Conservation (phyloP, 2,329 filamentous ascomycete genomes). For the Podosphaera xanthii region DNA sequence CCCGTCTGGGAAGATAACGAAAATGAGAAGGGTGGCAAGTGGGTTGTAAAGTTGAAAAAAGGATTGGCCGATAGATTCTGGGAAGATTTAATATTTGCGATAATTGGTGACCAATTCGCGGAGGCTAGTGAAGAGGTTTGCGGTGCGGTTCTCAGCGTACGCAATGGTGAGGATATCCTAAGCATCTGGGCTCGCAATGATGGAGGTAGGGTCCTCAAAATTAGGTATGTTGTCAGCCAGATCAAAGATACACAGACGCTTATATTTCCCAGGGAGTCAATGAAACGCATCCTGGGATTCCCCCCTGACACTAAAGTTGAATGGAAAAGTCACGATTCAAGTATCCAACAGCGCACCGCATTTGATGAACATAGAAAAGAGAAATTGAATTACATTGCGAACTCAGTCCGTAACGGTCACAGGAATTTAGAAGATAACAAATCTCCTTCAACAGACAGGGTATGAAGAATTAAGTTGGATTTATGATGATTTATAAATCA, state of each 20-base stretch:
- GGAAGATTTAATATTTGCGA: constrained; percentile 78
- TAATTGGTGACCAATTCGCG: constrained; percentile 82
- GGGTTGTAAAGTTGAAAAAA: constrained; percentile 93
- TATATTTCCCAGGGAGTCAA: constrained; percentile 46
- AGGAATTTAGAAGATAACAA: constrained; percentile 9
- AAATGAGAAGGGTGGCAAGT: constrained; percentile 90
- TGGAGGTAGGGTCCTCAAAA: constrained; percentile 83
- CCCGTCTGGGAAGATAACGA: constrained; percentile 98
- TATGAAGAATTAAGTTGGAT: constrained; percentile 4
- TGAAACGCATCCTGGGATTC: constrained; percentile 73
- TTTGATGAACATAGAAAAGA: constrained; percentile 84
- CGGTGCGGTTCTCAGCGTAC: constrained; percentile 78
- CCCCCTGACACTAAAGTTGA: constrained; percentile 75
- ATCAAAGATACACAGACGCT: not conserved
- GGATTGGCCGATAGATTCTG: constrained; percentile 90
- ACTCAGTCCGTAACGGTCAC: constrained; percentile 8
- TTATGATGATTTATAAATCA: not conserved
- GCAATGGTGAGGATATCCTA: constrained; percentile 88
- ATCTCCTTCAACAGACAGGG: constrained; percentile 9
- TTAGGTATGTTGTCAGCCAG: constrained; percentile 39
- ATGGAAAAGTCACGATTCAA: constrained; percentile 92
- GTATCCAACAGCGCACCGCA: constrained; percentile 73
- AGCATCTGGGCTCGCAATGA: constrained; percentile 95
- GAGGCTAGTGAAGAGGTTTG: constrained; percentile 89
- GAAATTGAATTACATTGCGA: constrained; percentile 28